Conservation (phyloP, 1,139 yeast species). For the Scheffersomyces insectosa region DNA sequence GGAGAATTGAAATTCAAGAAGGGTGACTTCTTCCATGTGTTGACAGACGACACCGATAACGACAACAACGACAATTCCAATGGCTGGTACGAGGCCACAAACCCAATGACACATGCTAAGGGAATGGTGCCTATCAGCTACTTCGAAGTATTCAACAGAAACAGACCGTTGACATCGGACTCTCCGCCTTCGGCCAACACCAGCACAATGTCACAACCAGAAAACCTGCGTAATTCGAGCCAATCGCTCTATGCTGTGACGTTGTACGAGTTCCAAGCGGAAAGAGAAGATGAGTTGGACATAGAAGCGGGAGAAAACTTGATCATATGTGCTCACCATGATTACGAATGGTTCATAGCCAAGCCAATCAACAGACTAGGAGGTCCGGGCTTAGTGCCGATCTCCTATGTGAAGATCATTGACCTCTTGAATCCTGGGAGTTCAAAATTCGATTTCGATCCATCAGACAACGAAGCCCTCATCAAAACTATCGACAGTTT, state of each 20-base stretch:
- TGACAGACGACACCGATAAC: slow-evolving; percentile 55
- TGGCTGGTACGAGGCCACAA: slow-evolving; percentile 88
- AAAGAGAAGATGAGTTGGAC: slow-evolving; percentile 83
- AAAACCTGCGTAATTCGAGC: slow-evolving; percentile 16
- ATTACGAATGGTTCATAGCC: slow-evolving; percentile 96
- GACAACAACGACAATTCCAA: slow-evolving; percentile 32
- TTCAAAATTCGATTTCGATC: slow-evolving; percentile 12
- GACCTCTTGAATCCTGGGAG: slow-evolving; percentile 61
- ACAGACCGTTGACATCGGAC: slow-evolving; percentile 33
- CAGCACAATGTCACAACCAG: not conserved
- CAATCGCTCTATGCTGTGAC: slow-evolving; percentile 49
- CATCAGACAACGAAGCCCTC: slow-evolving; percentile 24
- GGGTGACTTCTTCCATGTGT: slow-evolving; percentile 89
- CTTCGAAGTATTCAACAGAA: slow-evolving; percentile 77
- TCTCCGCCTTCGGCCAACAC: slow-evolving; percentile 3
- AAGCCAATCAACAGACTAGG: slow-evolving; percentile 94
- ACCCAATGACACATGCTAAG: slow-evolving; percentile 72
- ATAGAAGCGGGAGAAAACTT: slow-evolving; percentile 85
- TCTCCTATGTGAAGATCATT: slow-evolving; percentile 80
- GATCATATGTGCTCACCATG: slow-evolving; percentile 93
- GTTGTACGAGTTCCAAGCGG: slow-evolving; percentile 84
- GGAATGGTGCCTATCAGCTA: slow-evolving; percentile 89
- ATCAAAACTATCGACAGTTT: slow-evolving; percentile 51
- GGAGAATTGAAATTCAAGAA: slow-evolving; percentile 76
- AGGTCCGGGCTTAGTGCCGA: slow-evolving; percentile 96